These are phyloP conservation scores for Ceratocystis alfenasii DNA, from an alignment of 2,329 filamentous ascomycete species.

Conservation along the genomic window DNA sequence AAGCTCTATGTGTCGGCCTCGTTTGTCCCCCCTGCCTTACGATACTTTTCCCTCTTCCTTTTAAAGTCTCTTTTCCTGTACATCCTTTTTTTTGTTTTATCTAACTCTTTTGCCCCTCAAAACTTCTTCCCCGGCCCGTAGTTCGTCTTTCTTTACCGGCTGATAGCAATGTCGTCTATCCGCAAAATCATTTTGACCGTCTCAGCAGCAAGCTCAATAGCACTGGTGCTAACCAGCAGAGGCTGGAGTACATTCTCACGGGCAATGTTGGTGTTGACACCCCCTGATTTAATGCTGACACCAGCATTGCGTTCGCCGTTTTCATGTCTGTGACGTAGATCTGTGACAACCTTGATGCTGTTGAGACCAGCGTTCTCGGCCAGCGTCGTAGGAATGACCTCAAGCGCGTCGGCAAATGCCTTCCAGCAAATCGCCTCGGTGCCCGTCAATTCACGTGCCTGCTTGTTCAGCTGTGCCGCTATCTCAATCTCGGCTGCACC, in stretches of 20 bases:
- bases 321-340: slow-evolving; percentile 85
- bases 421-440: slow-evolving; percentile 99
- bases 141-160: slow-evolving; percentile 35
- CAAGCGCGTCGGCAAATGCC: slow-evolving; percentile 93
- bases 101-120: not conserved
- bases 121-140: not conserved
- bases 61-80: not conserved
- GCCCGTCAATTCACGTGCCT: slow-evolving; percentile 70
- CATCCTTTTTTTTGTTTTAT: slow-evolving; percentile 5
- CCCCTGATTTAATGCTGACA: slow-evolving; percentile 94
- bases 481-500: slow-evolving; percentile 96
- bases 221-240: slow-evolving; percentile 89
- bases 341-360: slow-evolving; percentile 97
- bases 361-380: slow-evolving; percentile 97
- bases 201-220: slow-evolving; percentile 92
- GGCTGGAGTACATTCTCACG: slow-evolving; percentile 97
- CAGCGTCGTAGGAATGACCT: slow-evolving; percentile 90
- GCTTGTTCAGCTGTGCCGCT: slow-evolving; percentile 70
- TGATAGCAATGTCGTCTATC: slow-evolving; percentile 55
- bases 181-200: slow-evolving; percentile 88
- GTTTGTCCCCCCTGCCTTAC: no score
- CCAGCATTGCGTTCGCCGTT: slow-evolving; percentile 92
- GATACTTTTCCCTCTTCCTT: not conserved
- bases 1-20: no score
- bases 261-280: slow-evolving; percentile 91